Percentiles rank a stretch among this genome's conserved stretches.
Evolutionary conservation across 176 grass and related monocot species (phyloP).

Genomic region (Musa itinerans): DNA sequence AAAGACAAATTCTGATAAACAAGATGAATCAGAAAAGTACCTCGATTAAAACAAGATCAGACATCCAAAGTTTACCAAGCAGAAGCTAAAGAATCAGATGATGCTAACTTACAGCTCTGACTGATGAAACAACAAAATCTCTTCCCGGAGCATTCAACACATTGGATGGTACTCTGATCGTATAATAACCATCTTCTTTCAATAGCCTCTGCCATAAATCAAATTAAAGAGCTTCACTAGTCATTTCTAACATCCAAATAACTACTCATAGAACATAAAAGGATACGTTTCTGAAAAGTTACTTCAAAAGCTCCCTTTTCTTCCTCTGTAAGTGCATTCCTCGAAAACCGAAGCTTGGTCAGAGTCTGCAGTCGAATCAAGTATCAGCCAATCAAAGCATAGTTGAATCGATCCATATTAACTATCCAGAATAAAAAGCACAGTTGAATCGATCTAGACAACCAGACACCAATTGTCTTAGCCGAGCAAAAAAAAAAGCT

Average conservation of each 20-base stretch:
- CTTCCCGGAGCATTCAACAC: conserved; percentile 58
- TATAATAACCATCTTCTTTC: conserved; percentile 77
- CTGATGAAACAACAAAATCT: conserved; percentile 63
- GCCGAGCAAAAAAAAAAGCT: too few species aligned
- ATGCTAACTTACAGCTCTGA: conserved; percentile 75
- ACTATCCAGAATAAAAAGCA: background rate
- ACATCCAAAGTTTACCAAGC: background rate
- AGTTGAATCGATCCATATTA: background rate
- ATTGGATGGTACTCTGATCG: conserved; percentile 77
- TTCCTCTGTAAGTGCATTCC: conserved; percentile 49
- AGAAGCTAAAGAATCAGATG: conserved; percentile 8
- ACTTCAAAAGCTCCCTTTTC: conserved; percentile 71
- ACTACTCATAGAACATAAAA: conserved; percentile 4
- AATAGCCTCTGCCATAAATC: conserved; percentile 56
- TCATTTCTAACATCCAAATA: background rate
- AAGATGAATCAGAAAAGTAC: background rate
- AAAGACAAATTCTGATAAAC: too few species aligned
- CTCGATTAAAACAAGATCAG: background rate
- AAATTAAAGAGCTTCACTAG: background rate
- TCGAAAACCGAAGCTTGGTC: conserved; percentile 81
- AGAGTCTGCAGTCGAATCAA: conserved; percentile 46
- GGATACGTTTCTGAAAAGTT: conserved; percentile 23
- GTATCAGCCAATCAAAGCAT: background rate
- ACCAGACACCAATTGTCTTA: too few species aligned
- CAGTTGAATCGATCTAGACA: background rate